These are phyloP conservation scores for Amborella trichopoda DNA, from an alignment of 164 flowering plant species.

Conservation along the genomic window DNA sequence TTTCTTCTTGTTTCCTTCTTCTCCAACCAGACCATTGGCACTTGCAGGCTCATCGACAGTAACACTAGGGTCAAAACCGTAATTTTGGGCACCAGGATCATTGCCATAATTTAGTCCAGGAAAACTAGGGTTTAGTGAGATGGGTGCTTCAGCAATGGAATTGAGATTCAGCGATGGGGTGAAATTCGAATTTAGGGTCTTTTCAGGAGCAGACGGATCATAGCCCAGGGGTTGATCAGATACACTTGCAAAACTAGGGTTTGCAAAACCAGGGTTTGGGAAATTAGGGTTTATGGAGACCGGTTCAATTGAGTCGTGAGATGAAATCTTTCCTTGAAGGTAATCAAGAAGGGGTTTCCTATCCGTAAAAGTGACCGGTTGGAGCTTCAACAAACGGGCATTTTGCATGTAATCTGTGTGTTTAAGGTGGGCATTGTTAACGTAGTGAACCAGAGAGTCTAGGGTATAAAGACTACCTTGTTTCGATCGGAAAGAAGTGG, in stretches of 20 bases:
- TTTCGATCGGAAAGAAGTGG: constrained; percentile 79
- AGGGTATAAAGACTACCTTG: constrained; percentile 83
- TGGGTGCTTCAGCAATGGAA: no score
- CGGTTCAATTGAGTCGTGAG: constrained; percentile 63
- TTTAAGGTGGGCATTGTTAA: constrained; percentile 57
- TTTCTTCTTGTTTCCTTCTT: no score
- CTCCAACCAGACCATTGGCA: no score
- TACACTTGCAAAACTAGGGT: constrained; percentile 10
- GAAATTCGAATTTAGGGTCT: no score
- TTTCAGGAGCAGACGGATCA: not conserved
- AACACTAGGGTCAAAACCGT: no score
- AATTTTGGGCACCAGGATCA: no score
- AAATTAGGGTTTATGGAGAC: no score
- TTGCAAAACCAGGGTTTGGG: constrained; percentile 20
- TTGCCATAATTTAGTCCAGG: no score
- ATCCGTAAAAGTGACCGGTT: constrained; percentile 76
- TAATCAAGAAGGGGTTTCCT: constrained; percentile 82
- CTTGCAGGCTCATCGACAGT: no score
- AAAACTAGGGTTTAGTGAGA: not conserved
- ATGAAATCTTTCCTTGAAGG: constrained; percentile 57
- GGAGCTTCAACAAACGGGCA: constrained; percentile 41
- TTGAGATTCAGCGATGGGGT: no score
- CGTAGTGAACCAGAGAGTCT: constrained; percentile 65
- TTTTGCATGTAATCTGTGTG: constrained; percentile 72
- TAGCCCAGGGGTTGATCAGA: not conserved